phyloP scores from a whole-genome alignment of 2,329 filamentous ascomycete genomes.

The Aspergillus sp. region DNA sequence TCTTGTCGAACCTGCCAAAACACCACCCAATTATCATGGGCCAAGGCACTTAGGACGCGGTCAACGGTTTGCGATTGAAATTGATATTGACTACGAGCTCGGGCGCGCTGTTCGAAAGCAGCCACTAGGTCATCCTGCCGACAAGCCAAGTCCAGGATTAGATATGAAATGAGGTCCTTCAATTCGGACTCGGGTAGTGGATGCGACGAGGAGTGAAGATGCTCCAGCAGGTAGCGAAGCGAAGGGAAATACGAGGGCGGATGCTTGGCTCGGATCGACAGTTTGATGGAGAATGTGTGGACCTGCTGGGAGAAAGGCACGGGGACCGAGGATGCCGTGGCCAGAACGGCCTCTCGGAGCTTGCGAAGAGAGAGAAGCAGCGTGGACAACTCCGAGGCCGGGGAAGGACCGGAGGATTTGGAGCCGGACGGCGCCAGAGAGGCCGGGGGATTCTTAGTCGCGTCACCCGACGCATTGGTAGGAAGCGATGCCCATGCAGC shows the following conservation, averaged over 20 bases:
- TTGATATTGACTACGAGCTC: constrained; percentile 49
- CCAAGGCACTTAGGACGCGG: constrained; percentile 66
- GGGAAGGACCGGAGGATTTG: constrained; percentile 31
- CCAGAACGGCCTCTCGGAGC: constrained; percentile 84
- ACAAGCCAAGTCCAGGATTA: constrained; percentile 86
- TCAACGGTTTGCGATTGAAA: constrained; percentile 70
- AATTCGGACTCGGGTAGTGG: constrained; percentile 71
- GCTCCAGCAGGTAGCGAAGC: constrained; percentile 72
- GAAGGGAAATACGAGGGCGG: constrained; percentile 89
- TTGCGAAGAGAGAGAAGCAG: constrained; percentile 86
- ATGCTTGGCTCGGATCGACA: constrained; percentile 76
- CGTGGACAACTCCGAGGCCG: constrained; percentile 66
- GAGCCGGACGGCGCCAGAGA: constrained; percentile 22
- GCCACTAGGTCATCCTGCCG: constrained; percentile 71
- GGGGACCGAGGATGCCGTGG: constrained; percentile 63
- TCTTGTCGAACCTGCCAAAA: constrained; percentile 70
- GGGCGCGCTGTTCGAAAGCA: constrained; percentile 66
- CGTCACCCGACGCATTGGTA: constrained; percentile 37
- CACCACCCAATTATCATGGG: constrained; percentile 76
- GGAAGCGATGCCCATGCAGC: constrained; percentile 69
- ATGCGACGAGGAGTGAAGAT: constrained; percentile 63
- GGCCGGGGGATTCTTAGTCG: constrained; percentile 41
- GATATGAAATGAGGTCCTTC: constrained; percentile 75
- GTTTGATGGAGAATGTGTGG: constrained; percentile 87
- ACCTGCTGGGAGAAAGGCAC: constrained; percentile 84